These are phyloP conservation scores for Malbranchea zuffiana DNA, from an alignment of 2,329 filamentous ascomycete genomes.

Conservation along the genomic window DNA sequence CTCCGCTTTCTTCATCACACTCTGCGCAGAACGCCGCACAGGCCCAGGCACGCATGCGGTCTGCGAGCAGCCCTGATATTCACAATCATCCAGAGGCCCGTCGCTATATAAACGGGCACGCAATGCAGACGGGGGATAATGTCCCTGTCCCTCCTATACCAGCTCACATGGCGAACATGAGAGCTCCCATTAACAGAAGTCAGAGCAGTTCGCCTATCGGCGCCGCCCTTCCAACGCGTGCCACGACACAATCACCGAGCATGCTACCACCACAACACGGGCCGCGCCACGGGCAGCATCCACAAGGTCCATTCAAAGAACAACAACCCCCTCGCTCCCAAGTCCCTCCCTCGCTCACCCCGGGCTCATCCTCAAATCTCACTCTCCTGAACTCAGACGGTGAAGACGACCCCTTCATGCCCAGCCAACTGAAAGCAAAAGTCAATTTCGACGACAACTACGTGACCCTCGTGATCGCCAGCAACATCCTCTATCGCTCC, in stretches of 20 bases:
- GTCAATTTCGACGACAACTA: conserved; percentile 88
- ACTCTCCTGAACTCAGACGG: conserved; percentile 27
- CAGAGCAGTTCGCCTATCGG: conserved; percentile 68
- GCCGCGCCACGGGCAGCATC: conserved; percentile 35
- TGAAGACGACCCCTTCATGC: conserved; percentile 37
- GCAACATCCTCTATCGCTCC: conserved; percentile 88
- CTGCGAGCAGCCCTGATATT: conserved; percentile 92
- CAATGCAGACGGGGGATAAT: conserved; percentile 42
- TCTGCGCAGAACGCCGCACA: conserved; percentile 40
- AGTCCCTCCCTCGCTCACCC: conserved; percentile 17
- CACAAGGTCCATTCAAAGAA: conserved; percentile 30
- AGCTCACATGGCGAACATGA: conserved; percentile 52
- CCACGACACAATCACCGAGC: conserved; percentile 60
- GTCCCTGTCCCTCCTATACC: conserved; percentile 71
- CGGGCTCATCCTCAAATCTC: conserved; percentile 16
- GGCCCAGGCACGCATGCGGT: conserved; percentile 65
- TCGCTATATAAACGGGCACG: conserved; percentile 44
- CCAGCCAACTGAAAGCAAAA: conserved; percentile 85
- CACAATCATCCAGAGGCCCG: conserved; percentile 49
- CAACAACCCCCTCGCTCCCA: conserved; percentile 24
- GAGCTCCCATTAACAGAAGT: conserved; percentile 58
- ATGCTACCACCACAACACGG: conserved; percentile 48
- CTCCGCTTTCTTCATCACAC: conserved; percentile 51
- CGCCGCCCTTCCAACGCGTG: conserved; percentile 54
- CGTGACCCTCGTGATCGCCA: conserved; percentile 88